phyloP scores from a whole-genome alignment of 2,329 filamentous ascomycete genomes.

The Thyridium curvatum region DNA sequence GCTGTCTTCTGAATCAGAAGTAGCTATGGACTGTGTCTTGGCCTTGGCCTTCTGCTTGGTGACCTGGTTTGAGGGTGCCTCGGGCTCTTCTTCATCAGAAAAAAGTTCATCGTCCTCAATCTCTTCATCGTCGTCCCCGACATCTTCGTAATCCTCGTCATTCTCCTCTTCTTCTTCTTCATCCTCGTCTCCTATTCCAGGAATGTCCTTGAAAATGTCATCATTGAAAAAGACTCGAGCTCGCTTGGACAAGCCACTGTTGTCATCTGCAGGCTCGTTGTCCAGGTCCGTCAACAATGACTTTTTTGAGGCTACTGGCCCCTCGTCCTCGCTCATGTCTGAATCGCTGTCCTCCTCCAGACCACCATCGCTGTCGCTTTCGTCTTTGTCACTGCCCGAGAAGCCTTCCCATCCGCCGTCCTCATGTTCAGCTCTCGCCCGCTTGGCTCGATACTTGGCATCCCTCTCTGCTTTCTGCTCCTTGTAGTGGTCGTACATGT shows the following conservation, averaged over 20 bases:
- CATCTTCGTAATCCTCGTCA: conserved; percentile 26
- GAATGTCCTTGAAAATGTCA: conserved; percentile 85
- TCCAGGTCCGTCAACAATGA: conserved; percentile 58
- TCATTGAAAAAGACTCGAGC: conserved; percentile 90
- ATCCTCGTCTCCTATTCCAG: conserved; percentile 53
- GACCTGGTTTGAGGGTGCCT: no score
- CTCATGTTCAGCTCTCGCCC: conserved; percentile 70
- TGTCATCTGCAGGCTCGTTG: conserved; percentile 35
- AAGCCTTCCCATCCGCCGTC: conserved; percentile 93
- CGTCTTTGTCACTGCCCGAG: conserved; percentile 56
- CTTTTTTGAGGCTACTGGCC: conserved; percentile 26
- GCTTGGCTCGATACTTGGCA: conserved; percentile 86
- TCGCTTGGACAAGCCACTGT: conserved; percentile 67
- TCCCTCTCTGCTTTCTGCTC: conserved; percentile 74
- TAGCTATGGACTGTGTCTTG: no score
- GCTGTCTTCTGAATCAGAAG: no score
- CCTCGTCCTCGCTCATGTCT: conserved; percentile 46
- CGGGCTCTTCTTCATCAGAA: no score
- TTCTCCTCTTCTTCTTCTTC: conserved; percentile 23
- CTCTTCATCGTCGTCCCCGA: conserved; percentile 33
- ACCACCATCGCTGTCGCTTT: conserved; percentile 37
- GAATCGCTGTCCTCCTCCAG: conserved; percentile 58
- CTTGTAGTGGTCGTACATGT: conserved; percentile 80
- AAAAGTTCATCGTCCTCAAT: conserved; percentile 35
- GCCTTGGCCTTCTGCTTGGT: no score